These are phyloP conservation scores for Fusarium sarcochroum DNA, from an alignment of 2,329 filamentous ascomycete genomes.

Conservation along the genomic window DNA sequence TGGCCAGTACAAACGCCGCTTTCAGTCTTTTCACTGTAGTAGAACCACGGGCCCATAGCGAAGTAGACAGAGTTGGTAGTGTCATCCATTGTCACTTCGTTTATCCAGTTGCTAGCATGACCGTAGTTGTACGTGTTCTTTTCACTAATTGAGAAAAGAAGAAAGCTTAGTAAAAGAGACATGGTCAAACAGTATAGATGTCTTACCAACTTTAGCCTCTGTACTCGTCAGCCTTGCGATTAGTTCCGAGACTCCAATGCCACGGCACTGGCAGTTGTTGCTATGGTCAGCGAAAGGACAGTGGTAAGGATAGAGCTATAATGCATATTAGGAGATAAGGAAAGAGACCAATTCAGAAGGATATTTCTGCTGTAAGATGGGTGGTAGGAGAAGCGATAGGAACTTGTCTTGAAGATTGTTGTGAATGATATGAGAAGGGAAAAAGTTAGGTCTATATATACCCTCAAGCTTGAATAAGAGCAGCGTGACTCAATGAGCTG, in stretches of 20 bases:
- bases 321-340: constrained; percentile 3
- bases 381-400: background rate
- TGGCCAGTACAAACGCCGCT: constrained; percentile 8
- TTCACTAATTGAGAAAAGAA: background rate
- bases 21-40: constrained; percentile 8
- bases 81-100: constrained; percentile 25
- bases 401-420: background rate
- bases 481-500: background rate
- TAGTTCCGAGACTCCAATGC: constrained; percentile 2
- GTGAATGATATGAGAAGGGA: background rate
- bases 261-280: constrained; percentile 4
- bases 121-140: constrained; percentile 8
- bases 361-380: background rate
- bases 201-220: constrained; percentile 6
- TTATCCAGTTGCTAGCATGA: constrained; percentile 13
- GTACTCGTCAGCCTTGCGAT: constrained; percentile 19
- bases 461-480: background rate
- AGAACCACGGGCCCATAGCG: constrained; percentile 17
- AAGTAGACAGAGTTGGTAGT: constrained; percentile 23
- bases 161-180: background rate
- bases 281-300: constrained; percentile 6
- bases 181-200: background rate
- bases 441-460: background rate
- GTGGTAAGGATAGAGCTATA: background rate
- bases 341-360: background rate